A percentile compares a stretch with the other conserved stretches of the same genome.
Conservation (phyloP, 2,329 filamentous ascomycete genomes). For the Sporothrix pallida region DNA sequence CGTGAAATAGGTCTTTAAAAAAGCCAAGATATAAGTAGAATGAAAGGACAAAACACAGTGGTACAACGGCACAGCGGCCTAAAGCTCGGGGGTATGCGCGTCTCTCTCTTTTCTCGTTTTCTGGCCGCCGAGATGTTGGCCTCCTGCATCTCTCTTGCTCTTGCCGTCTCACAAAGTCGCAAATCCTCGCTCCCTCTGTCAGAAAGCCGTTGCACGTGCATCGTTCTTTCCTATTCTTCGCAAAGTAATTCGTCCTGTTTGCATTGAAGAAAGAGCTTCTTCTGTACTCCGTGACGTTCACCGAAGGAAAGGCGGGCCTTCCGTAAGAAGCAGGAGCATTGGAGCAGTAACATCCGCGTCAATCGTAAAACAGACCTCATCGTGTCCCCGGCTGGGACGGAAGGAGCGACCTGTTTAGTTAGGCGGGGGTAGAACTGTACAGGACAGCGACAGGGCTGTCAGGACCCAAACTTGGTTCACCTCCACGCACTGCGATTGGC, state of each 20-base stretch:
- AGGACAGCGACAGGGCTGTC: conserved; percentile 22
- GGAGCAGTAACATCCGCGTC: neutral
- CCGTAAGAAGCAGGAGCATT: neutral
- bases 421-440: neutral
- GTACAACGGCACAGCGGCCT: neutral
- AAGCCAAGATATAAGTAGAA: neutral
- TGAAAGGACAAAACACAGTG: neutral
- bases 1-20: neutral
- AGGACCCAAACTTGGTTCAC: conserved; percentile 36
- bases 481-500: conserved; percentile 33
- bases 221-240: conserved; percentile 6
- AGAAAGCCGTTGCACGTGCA: neutral
- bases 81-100: neutral
- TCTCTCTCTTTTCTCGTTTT: neutral
- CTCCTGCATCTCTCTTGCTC: neutral
- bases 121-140: neutral
- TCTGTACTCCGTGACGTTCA: too few species aligned
- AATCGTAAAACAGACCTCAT: neutral
- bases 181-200: conserved; percentile 9
- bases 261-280: neutral
- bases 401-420: conserved; percentile 14
- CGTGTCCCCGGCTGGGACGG: conserved; percentile 13
- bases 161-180: conserved; percentile 12
- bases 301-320: neutral
- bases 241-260: neutral